Evolutionary conservation across 768 basidiomycete genomes (phyloP).

Genomic region (Hemileccinum rubropunctum): DNA sequence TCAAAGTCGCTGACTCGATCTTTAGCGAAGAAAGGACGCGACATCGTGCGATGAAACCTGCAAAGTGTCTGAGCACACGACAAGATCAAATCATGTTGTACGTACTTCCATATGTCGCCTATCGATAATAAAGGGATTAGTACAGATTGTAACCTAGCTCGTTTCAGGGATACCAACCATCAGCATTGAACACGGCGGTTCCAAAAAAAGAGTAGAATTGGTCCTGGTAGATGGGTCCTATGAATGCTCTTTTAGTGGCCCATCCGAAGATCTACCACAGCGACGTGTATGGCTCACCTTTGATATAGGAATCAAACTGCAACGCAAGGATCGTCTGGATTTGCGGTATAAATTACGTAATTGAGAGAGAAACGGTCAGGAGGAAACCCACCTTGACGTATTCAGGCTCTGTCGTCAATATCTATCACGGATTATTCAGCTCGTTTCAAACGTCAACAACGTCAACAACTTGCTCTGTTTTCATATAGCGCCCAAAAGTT

Average conservation of each 20-base stretch:
- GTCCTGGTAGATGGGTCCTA: slow-evolving; percentile 24
- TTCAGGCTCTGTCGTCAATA: slow-evolving; percentile 39
- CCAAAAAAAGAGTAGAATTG: slow-evolving; percentile 32
- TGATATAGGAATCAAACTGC: slow-evolving; percentile 36
- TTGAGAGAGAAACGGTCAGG: background rate
- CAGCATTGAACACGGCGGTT: slow-evolving; percentile 41
- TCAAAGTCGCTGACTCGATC: slow-evolving; percentile 40
- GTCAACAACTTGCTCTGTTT: slow-evolving; percentile 16
- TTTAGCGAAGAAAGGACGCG: slow-evolving; percentile 41
- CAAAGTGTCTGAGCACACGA: background rate
- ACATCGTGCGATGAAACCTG: slow-evolving; percentile 43
- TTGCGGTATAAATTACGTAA: background rate
- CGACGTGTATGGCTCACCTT: slow-evolving; percentile 24
- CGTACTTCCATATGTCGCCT: slow-evolving; percentile 41
- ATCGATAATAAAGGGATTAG: background rate
- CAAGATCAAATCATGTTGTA: background rate
- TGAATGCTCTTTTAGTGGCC: background rate
- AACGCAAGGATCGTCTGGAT: slow-evolving; percentile 23
- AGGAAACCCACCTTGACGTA: slow-evolving; percentile 34
- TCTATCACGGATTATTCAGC: slow-evolving; percentile 18
- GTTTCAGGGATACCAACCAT: slow-evolving; percentile 23
- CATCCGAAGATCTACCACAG: background rate
- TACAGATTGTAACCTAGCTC: too few relatives aligned
- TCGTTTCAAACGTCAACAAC: background rate
- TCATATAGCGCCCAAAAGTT: slow-evolving; percentile 26